Conservation (phyloP, 768 basidiomycete species). For the Dacryopinax spathularia region DNA sequence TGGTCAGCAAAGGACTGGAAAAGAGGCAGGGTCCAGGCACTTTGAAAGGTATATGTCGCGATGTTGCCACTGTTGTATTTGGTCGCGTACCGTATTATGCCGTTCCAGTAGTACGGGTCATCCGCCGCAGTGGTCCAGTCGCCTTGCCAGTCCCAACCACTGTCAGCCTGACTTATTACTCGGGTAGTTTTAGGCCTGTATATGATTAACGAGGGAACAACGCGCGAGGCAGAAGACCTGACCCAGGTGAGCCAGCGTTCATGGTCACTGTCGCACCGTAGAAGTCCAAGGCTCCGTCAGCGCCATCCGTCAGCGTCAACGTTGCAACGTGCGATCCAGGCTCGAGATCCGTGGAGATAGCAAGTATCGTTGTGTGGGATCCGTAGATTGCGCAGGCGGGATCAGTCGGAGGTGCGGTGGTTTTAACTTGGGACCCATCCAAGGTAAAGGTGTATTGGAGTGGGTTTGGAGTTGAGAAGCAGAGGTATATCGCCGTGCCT, state of each 20-base stretch:
- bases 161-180: background rate
- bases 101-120: background rate
- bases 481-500: background rate
- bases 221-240: background rate
- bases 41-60: background rate
- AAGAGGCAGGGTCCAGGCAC: background rate
- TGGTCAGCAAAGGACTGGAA: background rate
- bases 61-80: background rate
- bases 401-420: background rate
- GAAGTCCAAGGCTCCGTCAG: background rate
- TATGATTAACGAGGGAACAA: background rate
- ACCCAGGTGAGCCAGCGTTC: background rate
- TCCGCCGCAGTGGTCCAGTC: background rate
- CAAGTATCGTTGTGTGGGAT: background rate
- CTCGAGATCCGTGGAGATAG: background rate
- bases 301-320: background rate
- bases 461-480: background rate
- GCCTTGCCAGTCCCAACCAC: background rate
- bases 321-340: background rate
- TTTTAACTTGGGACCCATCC: background rate
- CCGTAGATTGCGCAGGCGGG: background rate
- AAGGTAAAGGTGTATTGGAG: background rate
- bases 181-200: background rate
- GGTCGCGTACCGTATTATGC: background rate
- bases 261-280: background rate